Evolutionary conservation across 2,329 filamentous ascomycete genomes (phyloP).

Genomic region (Colletotrichum nymphaeae): DNA sequence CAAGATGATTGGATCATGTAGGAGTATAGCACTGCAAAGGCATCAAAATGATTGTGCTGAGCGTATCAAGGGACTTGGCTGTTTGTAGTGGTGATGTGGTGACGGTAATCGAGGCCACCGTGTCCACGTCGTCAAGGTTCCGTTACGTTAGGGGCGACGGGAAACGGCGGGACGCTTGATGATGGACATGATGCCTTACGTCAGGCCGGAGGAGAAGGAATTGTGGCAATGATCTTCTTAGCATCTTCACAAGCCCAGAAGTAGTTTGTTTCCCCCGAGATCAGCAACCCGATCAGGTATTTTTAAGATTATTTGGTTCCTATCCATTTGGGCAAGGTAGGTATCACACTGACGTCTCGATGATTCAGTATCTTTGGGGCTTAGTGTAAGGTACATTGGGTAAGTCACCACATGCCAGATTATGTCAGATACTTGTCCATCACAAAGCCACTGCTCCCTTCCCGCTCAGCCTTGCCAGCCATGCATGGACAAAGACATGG

Average conservation of each 20-base stretch:
- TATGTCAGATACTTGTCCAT: neutral
- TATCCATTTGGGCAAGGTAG: no score
- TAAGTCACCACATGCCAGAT: neutral
- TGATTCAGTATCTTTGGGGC: neutral
- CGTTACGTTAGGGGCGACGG: neutral
- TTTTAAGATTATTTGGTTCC: neutral
- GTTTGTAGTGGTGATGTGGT: neutral
- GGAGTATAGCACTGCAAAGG: no score
- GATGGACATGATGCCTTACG: neutral
- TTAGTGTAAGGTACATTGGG: neutral
- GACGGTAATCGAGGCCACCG: constrained; percentile 31
- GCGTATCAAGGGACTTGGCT: neutral
- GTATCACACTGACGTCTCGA: neutral
- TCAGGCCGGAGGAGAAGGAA: neutral
- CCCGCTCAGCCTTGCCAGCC: neutral
- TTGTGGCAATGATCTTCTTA: constrained; percentile 10
- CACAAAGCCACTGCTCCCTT: neutral
- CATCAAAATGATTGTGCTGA: neutral
- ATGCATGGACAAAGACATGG: neutral
- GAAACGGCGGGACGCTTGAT: neutral
- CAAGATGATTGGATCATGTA: neutral
- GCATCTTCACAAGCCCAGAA: constrained; percentile 19
- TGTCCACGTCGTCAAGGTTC: constrained; percentile 22
- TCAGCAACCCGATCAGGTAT: neutral
- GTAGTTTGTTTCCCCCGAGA: neutral